Conservation (phyloP, 1,284 basidiomycete genomes). For the Inonotus hispidus region DNA sequence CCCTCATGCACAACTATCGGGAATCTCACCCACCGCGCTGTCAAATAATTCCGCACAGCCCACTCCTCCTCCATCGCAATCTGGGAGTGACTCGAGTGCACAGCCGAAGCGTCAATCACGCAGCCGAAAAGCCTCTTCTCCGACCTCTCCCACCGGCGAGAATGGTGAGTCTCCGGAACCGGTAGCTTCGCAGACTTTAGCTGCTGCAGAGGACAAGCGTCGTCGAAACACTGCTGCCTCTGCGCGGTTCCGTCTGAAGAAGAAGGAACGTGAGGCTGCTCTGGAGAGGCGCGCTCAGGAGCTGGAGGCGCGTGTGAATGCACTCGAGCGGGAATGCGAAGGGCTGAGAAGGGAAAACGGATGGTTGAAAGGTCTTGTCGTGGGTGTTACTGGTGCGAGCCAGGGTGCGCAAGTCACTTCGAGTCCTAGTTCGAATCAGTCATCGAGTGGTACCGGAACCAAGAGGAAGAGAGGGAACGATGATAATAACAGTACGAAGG, state of each 20-base stretch:
- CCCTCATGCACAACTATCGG: constrained; percentile 9
- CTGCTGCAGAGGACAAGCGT: constrained; percentile 82
- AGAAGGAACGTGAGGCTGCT: constrained; percentile 96
- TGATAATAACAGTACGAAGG: not conserved
- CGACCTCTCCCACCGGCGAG: constrained; percentile 37
- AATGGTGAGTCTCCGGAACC: constrained; percentile 14
- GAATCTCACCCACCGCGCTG: constrained; percentile 24
- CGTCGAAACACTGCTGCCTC: constrained; percentile 94
- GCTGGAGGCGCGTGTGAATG: constrained; percentile 76
- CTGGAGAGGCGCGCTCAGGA: constrained; percentile 88
- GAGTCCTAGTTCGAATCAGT: constrained; percentile 14
- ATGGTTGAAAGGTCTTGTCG: constrained; percentile 90
- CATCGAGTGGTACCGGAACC: not conserved
- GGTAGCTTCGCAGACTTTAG: constrained; percentile 25
- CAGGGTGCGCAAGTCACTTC: constrained; percentile 27
- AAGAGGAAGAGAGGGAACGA: constrained; percentile 8
- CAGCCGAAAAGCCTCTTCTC: not conserved
- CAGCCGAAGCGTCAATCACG: not conserved
- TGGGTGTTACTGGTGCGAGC: constrained; percentile 73
- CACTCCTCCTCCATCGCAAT: not conserved
- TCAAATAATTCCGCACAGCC: constrained; percentile 17
- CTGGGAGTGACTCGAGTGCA: not conserved
- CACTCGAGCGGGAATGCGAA: constrained; percentile 89
- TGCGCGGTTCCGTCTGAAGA: constrained; percentile 97
- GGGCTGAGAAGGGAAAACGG: constrained; percentile 89